Evolutionary conservation across 2,329 filamentous ascomycete genomes (phyloP).

Genomic region (Chaetomium olivaceum): DNA sequence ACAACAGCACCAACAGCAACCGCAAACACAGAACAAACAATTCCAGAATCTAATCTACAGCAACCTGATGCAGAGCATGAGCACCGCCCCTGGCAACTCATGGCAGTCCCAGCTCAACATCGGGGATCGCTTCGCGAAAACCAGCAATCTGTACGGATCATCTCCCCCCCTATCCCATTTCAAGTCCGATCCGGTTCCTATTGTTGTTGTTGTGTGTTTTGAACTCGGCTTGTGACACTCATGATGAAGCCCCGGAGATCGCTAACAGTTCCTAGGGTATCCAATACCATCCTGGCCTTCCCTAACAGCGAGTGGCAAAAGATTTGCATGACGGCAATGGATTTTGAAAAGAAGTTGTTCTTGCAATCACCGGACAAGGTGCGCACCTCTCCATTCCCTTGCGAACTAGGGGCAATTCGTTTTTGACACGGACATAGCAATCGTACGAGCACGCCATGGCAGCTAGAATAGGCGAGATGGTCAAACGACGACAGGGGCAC

Average conservation of each 20-base stretch:
- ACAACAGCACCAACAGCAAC: slow-evolving; percentile 19
- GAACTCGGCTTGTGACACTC: neutral
- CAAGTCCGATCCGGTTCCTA: neutral
- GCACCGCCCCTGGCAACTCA: slow-evolving; percentile 28
- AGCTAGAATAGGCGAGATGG: slow-evolving; percentile 50
- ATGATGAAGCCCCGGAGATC: no score
- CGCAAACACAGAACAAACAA: slow-evolving; percentile 13
- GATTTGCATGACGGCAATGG: slow-evolving; percentile 45
- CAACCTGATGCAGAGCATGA: slow-evolving; percentile 34
- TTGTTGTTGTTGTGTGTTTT: neutral
- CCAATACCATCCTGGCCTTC: slow-evolving; percentile 52
- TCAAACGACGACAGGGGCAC: slow-evolving; percentile 52
- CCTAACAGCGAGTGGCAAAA: slow-evolving; percentile 44
- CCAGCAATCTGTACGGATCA: slow-evolving; percentile 41
- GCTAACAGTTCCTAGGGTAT: slow-evolving; percentile 44
- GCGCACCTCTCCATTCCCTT: slow-evolving; percentile 22
- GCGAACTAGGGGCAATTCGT: neutral
- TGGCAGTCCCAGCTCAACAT: slow-evolving; percentile 40
- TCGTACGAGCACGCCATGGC: slow-evolving; percentile 53
- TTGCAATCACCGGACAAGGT: slow-evolving; percentile 52
- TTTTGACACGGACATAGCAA: slow-evolving; percentile 42
- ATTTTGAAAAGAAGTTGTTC: slow-evolving; percentile 52
- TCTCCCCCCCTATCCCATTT: neutral
- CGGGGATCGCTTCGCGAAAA: slow-evolving; percentile 38
- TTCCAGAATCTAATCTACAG: slow-evolving; percentile 23